Base-by-base conservation (phyloP, 1,284 basidiomycete species). In the Phaffia rhodozyma region DNA sequence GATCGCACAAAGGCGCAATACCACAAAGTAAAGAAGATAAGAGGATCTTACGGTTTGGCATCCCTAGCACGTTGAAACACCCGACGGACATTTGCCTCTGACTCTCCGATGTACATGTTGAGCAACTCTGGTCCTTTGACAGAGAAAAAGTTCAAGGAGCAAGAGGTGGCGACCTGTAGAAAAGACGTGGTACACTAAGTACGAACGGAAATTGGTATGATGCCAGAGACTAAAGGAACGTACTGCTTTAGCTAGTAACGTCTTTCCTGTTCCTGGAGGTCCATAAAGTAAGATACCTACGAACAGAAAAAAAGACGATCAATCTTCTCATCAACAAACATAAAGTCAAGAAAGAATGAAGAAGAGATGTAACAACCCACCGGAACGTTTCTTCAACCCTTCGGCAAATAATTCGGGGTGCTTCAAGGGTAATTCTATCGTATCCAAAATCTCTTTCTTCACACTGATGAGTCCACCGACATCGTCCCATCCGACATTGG, bases 21-120 rank as follows among this genome's bases (percentile, higher is more conserved):
- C 2, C 11, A 53, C 29, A 30, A 16, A 7, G 23, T 20, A 5
- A 53, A 7, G 51, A 18, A 53, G 11, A 18, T 16, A 53, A 30
- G 16, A 43, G 2, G 38, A 55, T 32, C 54, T 29, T 25, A 58
- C 5, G 91, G 91, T 58, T 83, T 84, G 0, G 91, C 91, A 76
- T 92, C 89, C 60, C 91, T 80, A 16, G 96, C 96, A 25, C 86
- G 83, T 71, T 91, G 87, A 73, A 99, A 99, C 1, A 98, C 84
- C 6, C 86, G 81, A 16, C 96, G 85, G 47, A 99, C 90, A 72
- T 94, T 93, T 47, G 92, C 89, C 75, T 98, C 96, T 6, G 92
- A 96, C 78, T 98, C 94, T 68, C 94, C 94, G 70, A 98, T 97
- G 75, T 97, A 97, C 84, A 97, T 96, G 74, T 96, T 96, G 53